These are phyloP conservation scores for Gossypium anomalum DNA, from an alignment of 345 rosid species.

Conservation along the genomic window DNA sequence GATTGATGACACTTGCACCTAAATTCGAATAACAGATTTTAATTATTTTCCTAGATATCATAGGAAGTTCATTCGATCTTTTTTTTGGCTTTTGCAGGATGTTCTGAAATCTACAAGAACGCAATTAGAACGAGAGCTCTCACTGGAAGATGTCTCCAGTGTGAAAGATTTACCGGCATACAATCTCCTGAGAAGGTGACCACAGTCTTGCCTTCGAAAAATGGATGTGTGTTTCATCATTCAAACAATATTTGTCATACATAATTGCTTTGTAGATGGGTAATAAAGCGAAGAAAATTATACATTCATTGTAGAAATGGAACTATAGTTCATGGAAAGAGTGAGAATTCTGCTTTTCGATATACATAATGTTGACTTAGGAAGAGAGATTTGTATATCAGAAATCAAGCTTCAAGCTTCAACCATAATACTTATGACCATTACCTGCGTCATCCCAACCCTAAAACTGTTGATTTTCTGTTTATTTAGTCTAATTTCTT, in stretches of 20 bases:
- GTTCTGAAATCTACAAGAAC: slow-evolving; percentile 75
- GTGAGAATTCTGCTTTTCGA: background rate
- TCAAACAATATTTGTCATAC: background rate
- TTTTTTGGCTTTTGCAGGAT: slow-evolving; percentile 46
- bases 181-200: slow-evolving; percentile 47
- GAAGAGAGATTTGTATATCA: background rate
- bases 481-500: too few species aligned
- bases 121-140: slow-evolving; percentile 81
- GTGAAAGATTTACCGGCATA: slow-evolving; percentile 76
- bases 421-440: background rate
- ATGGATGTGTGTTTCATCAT: background rate
- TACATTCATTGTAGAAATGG: background rate
- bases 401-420: background rate
- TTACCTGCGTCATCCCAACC: too few species aligned
- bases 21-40: background rate
- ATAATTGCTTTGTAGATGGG: background rate
- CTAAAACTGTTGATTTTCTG: too few species aligned
- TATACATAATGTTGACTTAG: background rate
- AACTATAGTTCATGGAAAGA: background rate
- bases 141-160: slow-evolving; percentile 56
- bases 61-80: too few species aligned
- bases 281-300: background rate
- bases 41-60: too few species aligned
- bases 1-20: background rate
- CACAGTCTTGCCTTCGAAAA: background rate